phyloP scores from a whole-genome alignment of 1,139 yeast species.

The Hyphopichia fennica region DNA sequence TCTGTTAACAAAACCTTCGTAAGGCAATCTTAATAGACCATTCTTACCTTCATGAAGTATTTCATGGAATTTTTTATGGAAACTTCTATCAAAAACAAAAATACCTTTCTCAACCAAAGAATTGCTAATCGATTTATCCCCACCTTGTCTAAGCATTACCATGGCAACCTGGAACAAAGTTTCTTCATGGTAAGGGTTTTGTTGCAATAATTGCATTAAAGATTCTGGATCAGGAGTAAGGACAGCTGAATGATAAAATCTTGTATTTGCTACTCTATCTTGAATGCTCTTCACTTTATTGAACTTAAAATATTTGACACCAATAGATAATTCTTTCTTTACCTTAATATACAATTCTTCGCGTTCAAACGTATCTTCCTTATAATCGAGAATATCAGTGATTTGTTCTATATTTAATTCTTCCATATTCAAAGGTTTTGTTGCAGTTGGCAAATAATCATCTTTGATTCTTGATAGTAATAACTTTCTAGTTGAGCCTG shows the following conservation, averaged over 20 bases:
- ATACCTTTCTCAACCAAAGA: conserved; percentile 75
- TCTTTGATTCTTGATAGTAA: conserved; percentile 72
- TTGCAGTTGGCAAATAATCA: conserved; percentile 76
- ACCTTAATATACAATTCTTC: conserved; percentile 38
- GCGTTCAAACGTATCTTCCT: conserved; percentile 28
- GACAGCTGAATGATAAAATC: conserved; percentile 67
- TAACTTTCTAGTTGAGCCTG: conserved; percentile 70
- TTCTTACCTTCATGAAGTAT: conserved; percentile 51
- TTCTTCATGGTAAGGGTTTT: conserved; percentile 73
- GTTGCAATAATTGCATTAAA: conserved; percentile 54
- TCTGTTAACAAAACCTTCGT: conserved; percentile 71
- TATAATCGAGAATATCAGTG: conserved; percentile 38
- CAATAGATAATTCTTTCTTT: conserved; percentile 42
- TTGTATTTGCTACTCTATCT: conserved; percentile 52
- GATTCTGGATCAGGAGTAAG: conserved; percentile 73
- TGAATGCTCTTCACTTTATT: conserved; percentile 39
- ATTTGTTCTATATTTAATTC: conserved; percentile 43
- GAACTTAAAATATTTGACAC: conserved; percentile 58
- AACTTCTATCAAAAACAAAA: conserved; percentile 70
- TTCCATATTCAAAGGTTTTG: conserved; percentile 65
- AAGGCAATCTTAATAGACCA: conserved; percentile 72
- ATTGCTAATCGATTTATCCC: conserved; percentile 63
- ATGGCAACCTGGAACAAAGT: conserved; percentile 79
- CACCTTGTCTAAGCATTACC: conserved; percentile 75
- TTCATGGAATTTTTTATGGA: conserved; percentile 42